phyloP scores from a whole-genome alignment of 345 rosid species.

The Citrus maxima region DNA sequence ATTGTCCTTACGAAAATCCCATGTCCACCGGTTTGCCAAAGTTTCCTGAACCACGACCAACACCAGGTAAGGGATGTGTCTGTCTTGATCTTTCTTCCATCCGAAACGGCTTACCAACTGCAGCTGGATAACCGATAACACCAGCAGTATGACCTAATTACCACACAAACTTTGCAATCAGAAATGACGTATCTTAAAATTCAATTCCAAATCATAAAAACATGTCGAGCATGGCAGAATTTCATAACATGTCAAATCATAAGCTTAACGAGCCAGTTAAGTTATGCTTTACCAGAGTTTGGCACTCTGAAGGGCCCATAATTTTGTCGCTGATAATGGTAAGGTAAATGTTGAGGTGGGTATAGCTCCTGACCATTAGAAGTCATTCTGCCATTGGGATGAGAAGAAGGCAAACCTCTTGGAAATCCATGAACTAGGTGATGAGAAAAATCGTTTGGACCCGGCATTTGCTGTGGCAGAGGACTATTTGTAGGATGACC shows the following conservation, averaged over 20 bases:
- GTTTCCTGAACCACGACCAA: conserved; percentile 1
- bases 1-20: not conserved
- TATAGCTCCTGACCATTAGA: not conserved
- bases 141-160: not conserved
- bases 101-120: not conserved
- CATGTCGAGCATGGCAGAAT: not conserved
- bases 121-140: not conserved
- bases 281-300: conserved; percentile 17
- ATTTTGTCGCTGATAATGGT: not conserved
- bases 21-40: not conserved
- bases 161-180: not conserved
- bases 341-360: conserved; percentile 6
- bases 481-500: not conserved
- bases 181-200: not conserved
- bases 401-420: conserved; percentile 4
- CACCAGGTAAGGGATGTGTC: conserved; percentile 2
- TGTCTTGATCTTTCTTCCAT: conserved; percentile 1
- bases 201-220: not conserved
- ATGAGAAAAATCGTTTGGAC: not conserved
- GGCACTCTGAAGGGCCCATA: not conserved
- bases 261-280: not conserved
- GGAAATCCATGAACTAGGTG: conserved; percentile 7
- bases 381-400: not conserved
- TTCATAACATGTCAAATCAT: not conserved
- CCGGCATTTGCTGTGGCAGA: not conserved